Conservation (phyloP, 2,329 filamentous ascomycete species). For the Escovopsis sp. region DNA sequence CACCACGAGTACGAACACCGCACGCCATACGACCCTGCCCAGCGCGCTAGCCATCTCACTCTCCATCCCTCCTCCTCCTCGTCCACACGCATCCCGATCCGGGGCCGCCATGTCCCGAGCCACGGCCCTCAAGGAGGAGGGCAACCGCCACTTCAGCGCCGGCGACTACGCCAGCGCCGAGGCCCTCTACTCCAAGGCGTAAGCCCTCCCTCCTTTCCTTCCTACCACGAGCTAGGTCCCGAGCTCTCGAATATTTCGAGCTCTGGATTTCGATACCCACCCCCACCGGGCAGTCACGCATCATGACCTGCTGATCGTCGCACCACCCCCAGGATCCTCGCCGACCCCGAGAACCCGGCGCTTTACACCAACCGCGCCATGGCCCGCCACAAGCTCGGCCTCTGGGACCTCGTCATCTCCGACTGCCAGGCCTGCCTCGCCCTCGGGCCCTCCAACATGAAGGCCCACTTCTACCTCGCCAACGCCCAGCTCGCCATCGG, state of each 20-base stretch:
- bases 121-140: constrained; percentile 36
- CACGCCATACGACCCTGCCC: neutral
- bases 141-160: constrained; percentile 49
- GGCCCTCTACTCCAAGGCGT: constrained; percentile 58
- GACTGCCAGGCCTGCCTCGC: constrained; percentile 66
- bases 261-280: neutral
- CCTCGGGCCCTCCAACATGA: constrained; percentile 49
- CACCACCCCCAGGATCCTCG: constrained; percentile 45
- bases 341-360: constrained; percentile 60
- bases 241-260: too few species aligned
- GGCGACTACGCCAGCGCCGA: constrained; percentile 54
- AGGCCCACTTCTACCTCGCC: constrained; percentile 70
- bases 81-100: neutral
- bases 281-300: neutral
- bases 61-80: neutral
- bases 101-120: constrained; percentile 19
- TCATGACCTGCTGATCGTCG: constrained; percentile 2
- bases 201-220: constrained; percentile 13
- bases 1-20: neutral
- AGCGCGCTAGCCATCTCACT: neutral
- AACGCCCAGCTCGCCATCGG: constrained; percentile 64
- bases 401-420: constrained; percentile 59
- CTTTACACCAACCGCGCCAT: constrained; percentile 87
- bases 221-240: neutral
- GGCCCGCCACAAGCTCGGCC: constrained; percentile 57